Percentiles rank a stretch among this genome's conserved stretches.
Evolutionary conservation across 2,329 filamentous ascomycete genomes (phyloP).

Genomic region (Fusarium robinianum): DNA sequence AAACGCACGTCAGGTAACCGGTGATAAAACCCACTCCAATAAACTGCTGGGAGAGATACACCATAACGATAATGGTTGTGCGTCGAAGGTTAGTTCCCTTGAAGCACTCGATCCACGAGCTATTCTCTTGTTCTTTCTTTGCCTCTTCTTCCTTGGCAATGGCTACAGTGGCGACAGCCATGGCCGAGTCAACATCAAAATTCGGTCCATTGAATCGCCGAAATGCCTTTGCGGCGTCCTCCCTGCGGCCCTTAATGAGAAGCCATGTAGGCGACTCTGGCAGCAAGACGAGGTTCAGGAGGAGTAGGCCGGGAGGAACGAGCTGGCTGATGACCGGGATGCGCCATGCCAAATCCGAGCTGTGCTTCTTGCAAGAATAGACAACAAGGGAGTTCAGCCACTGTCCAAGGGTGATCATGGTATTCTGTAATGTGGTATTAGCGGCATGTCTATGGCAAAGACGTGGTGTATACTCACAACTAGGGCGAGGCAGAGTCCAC

Average conservation of each 20-base stretch:
- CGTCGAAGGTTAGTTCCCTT: slow-evolving; percentile 35
- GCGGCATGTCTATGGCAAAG: not conserved
- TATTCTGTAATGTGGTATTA: slow-evolving; percentile 31
- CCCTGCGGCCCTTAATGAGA: slow-evolving; percentile 16
- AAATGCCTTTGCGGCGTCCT: slow-evolving; percentile 19
- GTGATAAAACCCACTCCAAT: slow-evolving; percentile 40
- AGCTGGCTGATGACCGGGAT: slow-evolving; percentile 40
- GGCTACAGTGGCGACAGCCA: slow-evolving; percentile 26
- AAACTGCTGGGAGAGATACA: slow-evolving; percentile 39
- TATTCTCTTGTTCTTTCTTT: slow-evolving; percentile 25
- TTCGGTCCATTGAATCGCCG: slow-evolving; percentile 34
- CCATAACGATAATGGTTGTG: slow-evolving; percentile 40
- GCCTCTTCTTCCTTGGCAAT: slow-evolving; percentile 31
- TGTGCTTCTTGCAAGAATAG: slow-evolving; percentile 26
- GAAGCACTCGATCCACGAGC: slow-evolving; percentile 38
- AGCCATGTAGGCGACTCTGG: slow-evolving; percentile 23
- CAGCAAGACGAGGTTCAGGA: slow-evolving; percentile 14
- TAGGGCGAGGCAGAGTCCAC: slow-evolving; percentile 37
- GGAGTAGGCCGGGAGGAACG: slow-evolving; percentile 32
- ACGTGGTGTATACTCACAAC: slow-evolving; percentile 22
- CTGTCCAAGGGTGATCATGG: slow-evolving; percentile 41
- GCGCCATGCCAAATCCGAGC: slow-evolving; percentile 36
- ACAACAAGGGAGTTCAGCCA: slow-evolving; percentile 36
- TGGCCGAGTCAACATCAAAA: slow-evolving; percentile 32
- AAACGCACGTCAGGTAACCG: slow-evolving; percentile 34